Conservation (phyloP, 345 rosid species). For the Citrus glauca region DNA sequence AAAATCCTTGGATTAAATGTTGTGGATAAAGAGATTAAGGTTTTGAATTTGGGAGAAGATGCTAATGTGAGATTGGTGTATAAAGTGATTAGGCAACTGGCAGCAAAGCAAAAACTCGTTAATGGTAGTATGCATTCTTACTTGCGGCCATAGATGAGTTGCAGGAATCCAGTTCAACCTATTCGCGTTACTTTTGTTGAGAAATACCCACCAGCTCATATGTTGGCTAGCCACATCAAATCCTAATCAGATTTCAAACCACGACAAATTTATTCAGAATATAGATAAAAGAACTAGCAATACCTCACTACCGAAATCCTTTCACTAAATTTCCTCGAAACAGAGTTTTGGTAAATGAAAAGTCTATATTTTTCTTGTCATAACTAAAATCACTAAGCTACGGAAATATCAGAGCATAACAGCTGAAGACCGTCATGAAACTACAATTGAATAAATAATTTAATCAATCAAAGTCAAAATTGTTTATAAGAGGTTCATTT, state of each 20-base stretch:
- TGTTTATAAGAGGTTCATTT: slow-evolving; percentile 1
- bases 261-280: no score
- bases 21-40: slow-evolving; percentile 58
- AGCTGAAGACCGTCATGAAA: not conserved
- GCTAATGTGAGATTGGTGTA: slow-evolving; percentile 13
- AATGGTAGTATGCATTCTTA: no score
- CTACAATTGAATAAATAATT: not conserved
- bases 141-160: no score
- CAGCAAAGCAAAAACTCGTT: slow-evolving; percentile 23
- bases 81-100: slow-evolving; percentile 56
- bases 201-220: not conserved
- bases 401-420: not conserved
- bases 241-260: no score
- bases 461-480: slow-evolving; percentile 17
- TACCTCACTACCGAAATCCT: no score
- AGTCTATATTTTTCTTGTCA: not conserved
- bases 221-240: no score
- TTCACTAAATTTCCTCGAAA: no score
- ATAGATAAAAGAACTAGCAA: no score
- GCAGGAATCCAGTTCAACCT: not conserved
- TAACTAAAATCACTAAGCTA: not conserved
- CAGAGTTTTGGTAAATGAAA: no score
- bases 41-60: slow-evolving; percentile 37
- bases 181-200: not conserved
- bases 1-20: slow-evolving; percentile 58